These are phyloP conservation scores for Penicillium sp. DNA, from an alignment of 2,329 filamentous ascomycete genomes.

Conservation along the genomic window DNA sequence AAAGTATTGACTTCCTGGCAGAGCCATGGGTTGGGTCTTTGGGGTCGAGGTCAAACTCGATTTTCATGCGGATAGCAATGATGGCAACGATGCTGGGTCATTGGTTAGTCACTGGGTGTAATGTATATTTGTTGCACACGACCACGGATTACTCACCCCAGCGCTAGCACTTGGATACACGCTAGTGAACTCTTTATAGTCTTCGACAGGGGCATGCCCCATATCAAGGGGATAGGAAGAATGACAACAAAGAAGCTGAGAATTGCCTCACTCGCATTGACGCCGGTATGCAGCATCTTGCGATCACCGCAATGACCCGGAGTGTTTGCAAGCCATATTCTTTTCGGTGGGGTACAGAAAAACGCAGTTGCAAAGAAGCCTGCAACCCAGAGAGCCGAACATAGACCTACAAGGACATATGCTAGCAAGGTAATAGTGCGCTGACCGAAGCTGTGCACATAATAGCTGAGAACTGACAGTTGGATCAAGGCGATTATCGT, in stretches of 20 bases:
- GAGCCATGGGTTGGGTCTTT: slow-evolving; percentile 14
- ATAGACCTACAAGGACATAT: slow-evolving; percentile 13
- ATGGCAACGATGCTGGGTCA: slow-evolving; percentile 14
- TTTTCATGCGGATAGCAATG: slow-evolving; percentile 14
- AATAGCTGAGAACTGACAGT: slow-evolving; percentile 20
- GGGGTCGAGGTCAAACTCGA: slow-evolving; percentile 6
- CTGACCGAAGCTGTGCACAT: slow-evolving; percentile 15
- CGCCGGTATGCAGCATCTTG: slow-evolving; percentile 14
- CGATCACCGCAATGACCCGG: slow-evolving; percentile 16
- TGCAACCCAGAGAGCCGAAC: slow-evolving; percentile 15
- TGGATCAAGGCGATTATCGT: slow-evolving; percentile 15
- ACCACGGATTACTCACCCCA: slow-evolving; percentile 12
- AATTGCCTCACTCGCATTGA: slow-evolving; percentile 12
- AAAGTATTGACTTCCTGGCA: slow-evolving; percentile 16
- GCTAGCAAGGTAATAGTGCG: slow-evolving; percentile 9
- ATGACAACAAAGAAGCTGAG: slow-evolving; percentile 17
- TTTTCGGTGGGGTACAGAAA: slow-evolving; percentile 17
- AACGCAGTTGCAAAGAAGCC: slow-evolving; percentile 21
- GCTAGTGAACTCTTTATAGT: slow-evolving; percentile 9
- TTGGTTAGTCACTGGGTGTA: not conserved
- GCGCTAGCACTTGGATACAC: slow-evolving; percentile 12
- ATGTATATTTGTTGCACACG: not conserved
- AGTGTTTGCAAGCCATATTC: slow-evolving; percentile 12
- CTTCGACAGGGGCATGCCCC: slow-evolving; percentile 6
- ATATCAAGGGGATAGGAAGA: slow-evolving; percentile 10